Evolutionary conservation across 805 yeast genomes (phyloP), one percentile per base, ranked within the genome.

Genomic region (Nadsonia fulvescens): DNA sequence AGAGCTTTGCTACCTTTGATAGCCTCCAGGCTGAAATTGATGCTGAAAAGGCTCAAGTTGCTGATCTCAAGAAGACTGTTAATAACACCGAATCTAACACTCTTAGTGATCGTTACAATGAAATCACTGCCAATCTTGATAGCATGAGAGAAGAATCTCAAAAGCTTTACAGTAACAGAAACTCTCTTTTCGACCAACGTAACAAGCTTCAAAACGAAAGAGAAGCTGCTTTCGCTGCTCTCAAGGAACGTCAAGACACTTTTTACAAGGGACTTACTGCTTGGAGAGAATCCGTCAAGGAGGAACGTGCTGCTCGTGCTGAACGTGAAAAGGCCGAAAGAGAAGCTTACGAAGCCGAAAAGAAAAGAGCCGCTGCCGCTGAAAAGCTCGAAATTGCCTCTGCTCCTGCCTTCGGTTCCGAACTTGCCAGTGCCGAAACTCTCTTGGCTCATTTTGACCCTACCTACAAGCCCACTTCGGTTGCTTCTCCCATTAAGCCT

Each of bases 401-500:
- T 22, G 54, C 54, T 39, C 93, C 96, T 15, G 96, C 95, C 14
- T 83, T 75, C 54, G 67, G 73, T 32, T 55, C 55, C 23, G 93
- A 89, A 54, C 73, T 86, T 42, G 61, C 62, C 37, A 58, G 73
- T 35, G 76, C 89, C 43, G 78, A 82, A 51, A 56, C 63, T 29
- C 61, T 82, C 46, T 61, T 83, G 47, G 44, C 55, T 18, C 66
- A 66, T 52, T 78, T 89, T 40, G 93, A 82, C 46, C 89, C 91
- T 38, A 46, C 72, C 24, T 70, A 66, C 52, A 78, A 69, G 48
- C 69, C 75, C 27, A 54, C 51, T 14, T 44, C 44, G 28, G 41
- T 37, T 22, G 23, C 51, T 15, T 28, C 45, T 21, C 5, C 19
- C 7, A 19, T 44, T 15, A 43, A 46, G 34, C 43, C 46, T 32